Evolutionary conservation across 2,329 filamentous ascomycete genomes (phyloP), one percentile per base, ranked within the genome.

Genomic region (Mariannaea sp.): DNA sequence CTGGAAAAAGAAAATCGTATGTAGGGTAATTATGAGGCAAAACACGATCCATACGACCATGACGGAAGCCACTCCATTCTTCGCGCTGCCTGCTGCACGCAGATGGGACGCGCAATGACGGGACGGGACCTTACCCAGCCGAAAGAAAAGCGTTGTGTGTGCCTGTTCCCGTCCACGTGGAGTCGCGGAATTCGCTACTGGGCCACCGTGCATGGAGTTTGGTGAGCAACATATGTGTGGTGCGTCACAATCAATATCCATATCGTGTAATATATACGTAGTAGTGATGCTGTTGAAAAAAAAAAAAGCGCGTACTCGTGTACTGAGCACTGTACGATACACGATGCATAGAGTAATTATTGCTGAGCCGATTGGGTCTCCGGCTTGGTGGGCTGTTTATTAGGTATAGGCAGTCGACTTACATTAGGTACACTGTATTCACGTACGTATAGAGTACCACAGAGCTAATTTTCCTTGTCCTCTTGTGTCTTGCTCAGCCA

Each of bases 161-260:
- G 47, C 53, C 26, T 36, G 27, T 27, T 38, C 27, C 27, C 19
- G 43, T 63, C 63, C 62, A 65, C 63, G 63, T 65, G 63, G 59
- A 65, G 59, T 56, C 40, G 49, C 54, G 56, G 59, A 65, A 65
- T 62, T 64, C 59, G 62, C 54, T 60, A 57, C 42, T 48, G 30
- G 26, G 39, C 47, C 33, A 32, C 16, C 19, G 8, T 41, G 19
- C 36, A 40, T 24, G 30, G 45, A 38, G 40, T 30, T 12, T 19
- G 26, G 39, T 41, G 51, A 54, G 51, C 40, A 39, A 41, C 40
- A 49, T 40, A 27, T 14, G 17, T 27, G 45, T 43, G 51, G 26
- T 32, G 51, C 35, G 40, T 30, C 40, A 27, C n/a, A n/a, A n/a
- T n/a, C n/a, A n/a, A n/a, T 48, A 33, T 44, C 42, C 43, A 38